These are phyloP conservation scores for Phytophthora capsici DNA, from an alignment of 352 stramenopile species.

Conservation along the genomic window DNA sequence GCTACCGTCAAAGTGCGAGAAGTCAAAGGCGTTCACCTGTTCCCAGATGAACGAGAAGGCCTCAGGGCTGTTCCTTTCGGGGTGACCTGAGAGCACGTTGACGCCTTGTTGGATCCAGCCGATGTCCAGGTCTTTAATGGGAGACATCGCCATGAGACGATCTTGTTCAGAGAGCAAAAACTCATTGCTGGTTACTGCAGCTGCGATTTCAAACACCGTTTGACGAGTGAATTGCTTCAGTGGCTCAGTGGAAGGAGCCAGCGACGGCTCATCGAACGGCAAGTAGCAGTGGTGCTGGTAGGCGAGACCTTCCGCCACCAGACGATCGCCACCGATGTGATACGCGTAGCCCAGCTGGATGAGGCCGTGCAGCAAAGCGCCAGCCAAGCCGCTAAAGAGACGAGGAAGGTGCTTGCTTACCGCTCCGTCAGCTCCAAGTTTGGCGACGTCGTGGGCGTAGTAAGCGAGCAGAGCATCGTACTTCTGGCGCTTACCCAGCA, in stretches of 20 bases:
- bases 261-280: conserved; percentile 37
- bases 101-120: conserved; percentile 41
- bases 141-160: conserved; percentile 17
- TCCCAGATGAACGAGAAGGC: conserved; percentile 40
- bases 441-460: conserved; percentile 39
- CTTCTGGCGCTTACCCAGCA: conserved; percentile 38
- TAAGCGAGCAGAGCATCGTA: conserved; percentile 38
- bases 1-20: conserved; percentile 31
- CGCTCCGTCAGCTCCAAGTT: conserved; percentile 32
- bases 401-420: conserved; percentile 41
- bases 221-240: conserved; percentile 26
- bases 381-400: conserved; percentile 38
- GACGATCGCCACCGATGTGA: conserved; percentile 41
- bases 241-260: conserved; percentile 15
- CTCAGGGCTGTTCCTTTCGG: conserved; percentile 22
- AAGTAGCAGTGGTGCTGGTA: conserved; percentile 48
- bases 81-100: conserved; percentile 39
- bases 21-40: conserved; percentile 36
- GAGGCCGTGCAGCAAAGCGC: conserved; percentile 48
- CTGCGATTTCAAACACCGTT: conserved; percentile 31
- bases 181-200: conserved; percentile 24
- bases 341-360: conserved; percentile 54
- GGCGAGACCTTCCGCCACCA: conserved; percentile 43
- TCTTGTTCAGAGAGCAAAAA: conserved; percentile 39
- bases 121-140: conserved; percentile 38